Base-by-base conservation (phyloP, 495 filamentous ascomycete genomes). In the Aspergillus baeticus region DNA sequence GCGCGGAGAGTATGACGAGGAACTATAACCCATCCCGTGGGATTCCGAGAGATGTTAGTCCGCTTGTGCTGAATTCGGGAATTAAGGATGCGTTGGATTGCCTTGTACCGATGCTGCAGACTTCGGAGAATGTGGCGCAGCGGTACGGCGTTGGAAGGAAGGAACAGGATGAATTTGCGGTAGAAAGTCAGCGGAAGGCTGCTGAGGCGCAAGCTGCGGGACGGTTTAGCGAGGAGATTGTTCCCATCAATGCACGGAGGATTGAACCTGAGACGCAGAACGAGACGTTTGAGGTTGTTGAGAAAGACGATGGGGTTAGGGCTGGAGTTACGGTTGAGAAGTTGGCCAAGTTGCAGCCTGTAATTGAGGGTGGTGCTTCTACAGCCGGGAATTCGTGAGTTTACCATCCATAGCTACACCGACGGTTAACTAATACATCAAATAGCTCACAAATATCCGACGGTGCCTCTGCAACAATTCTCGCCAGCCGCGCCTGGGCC, bases 81-180 rank as follows among this genome's bases (percentile, higher is more conserved):
- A 77, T 82, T 49, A 85, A 89, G 61, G 89, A 94, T 63, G 84
- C 87, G 0, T 55, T 58, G 23, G 91, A 96, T 69, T 91, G 89
- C 77, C 76, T 88, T 75, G 78, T 89, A 77, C 84, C 89, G 17
- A 96, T 96, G 91, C 87, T 92, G 6, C 87, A 91, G 81, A 96
- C 91, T 1, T 87, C 83, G 14, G 91, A 96, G 75, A 96, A 96
- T 67, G 89, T 96, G 7, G 88, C 82, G 49, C 80, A 77, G 53
- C 88, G 94, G 69, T 96, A 95, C 66, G 79, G 85, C 42, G 81
- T 96, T 61, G 70, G 81, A 10, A 80, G 91, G 23, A 81, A 88
- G 63, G 67, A 69, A 45, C 88, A 94, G 66, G 91, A 96, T 69
- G 72, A 81, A 53, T 95, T 83, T 69, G 88, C 91, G 0, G 87